Evolutionary conservation across 495 filamentous ascomycete species (phyloP).

Genomic region (Lophiostoma macrostomum): DNA sequence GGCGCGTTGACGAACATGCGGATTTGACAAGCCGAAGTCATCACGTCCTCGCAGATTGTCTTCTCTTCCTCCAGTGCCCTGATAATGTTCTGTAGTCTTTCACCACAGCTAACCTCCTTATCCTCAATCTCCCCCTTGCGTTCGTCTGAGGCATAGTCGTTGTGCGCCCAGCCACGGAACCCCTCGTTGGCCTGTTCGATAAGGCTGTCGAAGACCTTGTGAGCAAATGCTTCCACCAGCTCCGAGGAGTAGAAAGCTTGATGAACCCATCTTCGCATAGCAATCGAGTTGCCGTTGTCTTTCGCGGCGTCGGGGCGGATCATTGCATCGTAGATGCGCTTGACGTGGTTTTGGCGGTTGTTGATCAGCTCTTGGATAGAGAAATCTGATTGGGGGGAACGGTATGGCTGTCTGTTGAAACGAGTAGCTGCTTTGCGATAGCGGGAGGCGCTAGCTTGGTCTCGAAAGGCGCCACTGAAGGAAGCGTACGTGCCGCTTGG

Average conservation of each 20-base stretch:
- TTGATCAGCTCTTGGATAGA: slow-evolving; percentile 1
- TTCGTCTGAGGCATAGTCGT: slow-evolving; percentile 18
- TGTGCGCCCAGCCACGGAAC: slow-evolving; percentile 17
- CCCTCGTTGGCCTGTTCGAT: slow-evolving; percentile 13
- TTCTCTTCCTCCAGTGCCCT: slow-evolving; percentile 24
- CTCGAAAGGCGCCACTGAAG: slow-evolving; percentile 4
- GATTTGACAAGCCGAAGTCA: slow-evolving; percentile 21
- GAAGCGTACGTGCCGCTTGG: neutral
- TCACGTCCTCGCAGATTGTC: slow-evolving; percentile 30
- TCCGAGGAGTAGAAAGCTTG: slow-evolving; percentile 1
- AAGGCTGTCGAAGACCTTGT: slow-evolving; percentile 20
- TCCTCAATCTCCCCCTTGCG: slow-evolving; percentile 26
- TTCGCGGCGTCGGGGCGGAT: slow-evolving; percentile 16
- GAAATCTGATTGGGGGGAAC: slow-evolving; percentile 4
- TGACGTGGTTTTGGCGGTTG: slow-evolving; percentile 9
- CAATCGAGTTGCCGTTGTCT: slow-evolving; percentile 18
- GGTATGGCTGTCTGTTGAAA: slow-evolving; percentile 14
- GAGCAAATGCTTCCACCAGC: slow-evolving; percentile 18
- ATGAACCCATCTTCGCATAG: slow-evolving; percentile 24
- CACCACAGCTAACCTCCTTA: slow-evolving; percentile 16
- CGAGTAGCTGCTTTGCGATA: slow-evolving; percentile 9
- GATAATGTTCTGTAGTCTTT: slow-evolving; percentile 17
- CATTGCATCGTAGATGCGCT: slow-evolving; percentile 24
- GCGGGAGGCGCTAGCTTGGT: neutral
- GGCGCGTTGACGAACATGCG: slow-evolving; percentile 31